Evolutionary conservation across 345 rosid species (phyloP).

Genomic region (Laguncularia racemosa): DNA sequence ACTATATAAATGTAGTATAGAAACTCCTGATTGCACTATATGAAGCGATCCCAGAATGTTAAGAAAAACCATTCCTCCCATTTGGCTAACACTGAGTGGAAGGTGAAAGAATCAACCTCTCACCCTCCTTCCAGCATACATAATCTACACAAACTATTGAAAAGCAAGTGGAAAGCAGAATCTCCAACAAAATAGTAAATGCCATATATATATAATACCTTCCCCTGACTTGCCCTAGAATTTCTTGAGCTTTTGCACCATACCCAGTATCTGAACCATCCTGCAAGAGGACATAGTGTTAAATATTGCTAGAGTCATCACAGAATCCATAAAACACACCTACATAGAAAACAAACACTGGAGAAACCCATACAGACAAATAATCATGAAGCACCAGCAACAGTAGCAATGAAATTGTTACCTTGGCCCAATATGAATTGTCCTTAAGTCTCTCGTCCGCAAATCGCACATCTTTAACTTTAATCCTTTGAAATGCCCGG

Average conservation of each 20-base stretch:
- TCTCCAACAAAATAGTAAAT: background rate
- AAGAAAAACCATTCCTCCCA: too few species aligned
- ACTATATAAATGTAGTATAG: too few species aligned
- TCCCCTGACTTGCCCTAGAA: constrained; percentile 95
- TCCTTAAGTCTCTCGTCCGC: constrained; percentile 70
- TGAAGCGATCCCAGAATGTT: too few species aligned
- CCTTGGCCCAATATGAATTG: constrained; percentile 97
- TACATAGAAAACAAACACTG: background rate
- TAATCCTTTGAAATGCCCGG: constrained; percentile 76
- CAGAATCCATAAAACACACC: background rate
- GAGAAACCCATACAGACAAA: background rate
- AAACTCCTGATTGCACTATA: too few species aligned
- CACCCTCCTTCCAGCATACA: background rate
- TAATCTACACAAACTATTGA: too few species aligned
- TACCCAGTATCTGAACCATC: constrained; percentile 77
- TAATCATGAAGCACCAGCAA: background rate
- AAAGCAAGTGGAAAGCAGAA: too few species aligned
- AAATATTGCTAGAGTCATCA: background rate
- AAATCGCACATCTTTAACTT: constrained; percentile 60
- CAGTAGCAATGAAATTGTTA: constrained; percentile 8
- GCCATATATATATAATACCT: constrained; percentile 35
- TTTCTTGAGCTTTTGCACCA: constrained; percentile 94
- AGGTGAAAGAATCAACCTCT: too few species aligned
- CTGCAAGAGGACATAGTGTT: constrained; percentile 20
- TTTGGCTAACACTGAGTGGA: too few species aligned